These are phyloP conservation scores for Microthlaspi erraticum DNA, from an alignment of 345 rosid species.

Conservation along the genomic window DNA sequence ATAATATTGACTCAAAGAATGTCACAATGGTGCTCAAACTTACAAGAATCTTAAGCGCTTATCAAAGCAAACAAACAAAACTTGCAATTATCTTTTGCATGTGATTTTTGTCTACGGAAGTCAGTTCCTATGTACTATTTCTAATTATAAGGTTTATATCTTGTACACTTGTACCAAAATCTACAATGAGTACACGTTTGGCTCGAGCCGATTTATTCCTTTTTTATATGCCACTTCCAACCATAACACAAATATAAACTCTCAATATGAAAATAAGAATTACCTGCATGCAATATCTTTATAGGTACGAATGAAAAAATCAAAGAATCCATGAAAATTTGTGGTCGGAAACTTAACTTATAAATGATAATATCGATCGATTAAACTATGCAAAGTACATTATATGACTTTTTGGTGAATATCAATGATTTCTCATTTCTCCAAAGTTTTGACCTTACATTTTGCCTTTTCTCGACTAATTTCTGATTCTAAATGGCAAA, in stretches of 20 bases:
- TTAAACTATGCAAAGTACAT: neutral
- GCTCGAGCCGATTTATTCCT: conserved; percentile 3
- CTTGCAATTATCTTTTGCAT: neutral
- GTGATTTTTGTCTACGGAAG: conserved; percentile 17
- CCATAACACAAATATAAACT: neutral
- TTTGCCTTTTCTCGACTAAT: neutral
- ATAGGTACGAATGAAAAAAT: conserved; percentile 1
- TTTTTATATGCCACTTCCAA: neutral
- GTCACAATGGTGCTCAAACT: neutral
- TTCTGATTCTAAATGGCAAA: neutral
- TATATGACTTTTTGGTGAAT: neutral
- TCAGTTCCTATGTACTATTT: conserved; percentile 7
- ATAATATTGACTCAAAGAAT: conserved; percentile 1
- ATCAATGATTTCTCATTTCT: neutral
- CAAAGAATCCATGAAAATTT: neutral
- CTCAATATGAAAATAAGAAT: neutral
- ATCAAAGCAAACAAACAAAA: too few relatives aligned
- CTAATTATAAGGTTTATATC: conserved; percentile 1
- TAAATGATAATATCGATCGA: neutral
- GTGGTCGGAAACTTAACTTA: neutral
- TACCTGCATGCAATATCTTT: conserved; percentile 2
- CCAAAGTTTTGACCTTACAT: neutral
- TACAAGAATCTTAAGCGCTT: conserved; percentile 1
- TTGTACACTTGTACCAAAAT: neutral
- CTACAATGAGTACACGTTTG: conserved; percentile 9